phyloP scores from a whole-genome alignment of 345 rosid genomes.

The Hirschfeldia incana region DNA sequence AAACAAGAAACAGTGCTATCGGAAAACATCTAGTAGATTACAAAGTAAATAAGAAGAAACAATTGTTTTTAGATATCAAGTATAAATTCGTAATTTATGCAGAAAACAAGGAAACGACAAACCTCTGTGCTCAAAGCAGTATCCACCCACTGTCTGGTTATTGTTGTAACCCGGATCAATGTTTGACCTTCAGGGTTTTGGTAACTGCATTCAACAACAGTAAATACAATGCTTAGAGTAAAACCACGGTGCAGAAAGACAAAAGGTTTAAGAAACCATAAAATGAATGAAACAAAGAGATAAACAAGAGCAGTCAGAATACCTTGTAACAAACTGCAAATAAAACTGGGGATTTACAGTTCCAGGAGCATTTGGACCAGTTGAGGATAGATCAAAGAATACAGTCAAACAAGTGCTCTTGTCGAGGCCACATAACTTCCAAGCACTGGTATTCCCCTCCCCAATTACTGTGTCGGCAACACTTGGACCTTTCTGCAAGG shows the following conservation, averaged over 20 bases:
- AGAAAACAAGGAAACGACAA: conserved; percentile 34
- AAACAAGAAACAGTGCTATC: conserved; percentile 10
- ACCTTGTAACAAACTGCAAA: conserved; percentile 91
- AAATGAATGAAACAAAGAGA: not conserved
- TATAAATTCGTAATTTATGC: not conserved
- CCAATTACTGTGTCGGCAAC: conserved; percentile 82
- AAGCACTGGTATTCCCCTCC: conserved; percentile 84
- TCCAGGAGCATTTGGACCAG: conserved; percentile 62
- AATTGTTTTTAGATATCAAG: not conserved
- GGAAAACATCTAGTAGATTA: not conserved
- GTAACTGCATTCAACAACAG: conserved; percentile 58
- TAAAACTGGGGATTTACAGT: conserved; percentile 72
- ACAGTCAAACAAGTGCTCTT: conserved; percentile 92
- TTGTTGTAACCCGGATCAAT: conserved; percentile 79
- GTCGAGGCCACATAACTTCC: conserved; percentile 95
- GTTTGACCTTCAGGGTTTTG: conserved; percentile 72
- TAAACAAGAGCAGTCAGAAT: not conserved
- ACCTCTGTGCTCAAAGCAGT: conserved; percentile 91
- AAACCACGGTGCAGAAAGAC: not conserved
- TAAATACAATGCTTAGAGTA: conserved; percentile 21
- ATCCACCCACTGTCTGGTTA: conserved; percentile 87
- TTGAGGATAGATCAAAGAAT: conserved; percentile 89
- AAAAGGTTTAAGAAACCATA: not conserved
- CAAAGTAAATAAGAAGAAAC: not conserved
- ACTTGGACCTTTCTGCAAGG: no score